Evolutionary conservation across 345 rosid genomes (phyloP).

Genomic region (Syzygium oleosum): DNA sequence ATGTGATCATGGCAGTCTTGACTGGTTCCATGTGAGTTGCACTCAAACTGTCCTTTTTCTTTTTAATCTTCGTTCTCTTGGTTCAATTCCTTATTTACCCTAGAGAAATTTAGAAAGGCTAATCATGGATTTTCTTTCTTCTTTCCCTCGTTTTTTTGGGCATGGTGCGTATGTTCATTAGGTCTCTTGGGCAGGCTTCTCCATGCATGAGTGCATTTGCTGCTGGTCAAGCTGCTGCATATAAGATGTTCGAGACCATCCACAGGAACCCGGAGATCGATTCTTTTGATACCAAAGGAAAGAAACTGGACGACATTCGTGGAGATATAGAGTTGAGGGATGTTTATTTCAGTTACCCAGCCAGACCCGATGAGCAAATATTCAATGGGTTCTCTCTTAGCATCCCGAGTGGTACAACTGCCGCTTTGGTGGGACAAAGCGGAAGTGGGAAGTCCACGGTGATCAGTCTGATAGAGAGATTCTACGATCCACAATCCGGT

Average conservation of each 20-base stretch:
- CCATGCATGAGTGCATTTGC: conserved; percentile 29
- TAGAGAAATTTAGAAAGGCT: not conserved
- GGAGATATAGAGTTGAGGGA: conserved; percentile 28
- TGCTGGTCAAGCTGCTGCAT: conserved; percentile 31
- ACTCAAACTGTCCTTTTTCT: too few relatives aligned
- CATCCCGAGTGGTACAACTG: conserved; percentile 19
- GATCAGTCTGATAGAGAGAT: conserved; percentile 30
- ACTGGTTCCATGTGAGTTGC: conserved; percentile 68
- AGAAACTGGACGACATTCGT: conserved; percentile 13
- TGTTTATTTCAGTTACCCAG: conserved; percentile 27
- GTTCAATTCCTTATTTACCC: not conserved
- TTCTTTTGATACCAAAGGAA: conserved; percentile 17
- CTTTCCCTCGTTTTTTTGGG: not conserved
- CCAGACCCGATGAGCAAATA: conserved; percentile 28
- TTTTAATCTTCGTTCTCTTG: not conserved
- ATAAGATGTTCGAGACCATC: conserved; percentile 31
- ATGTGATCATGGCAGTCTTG: conserved; percentile 64
- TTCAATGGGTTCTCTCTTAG: conserved; percentile 24
- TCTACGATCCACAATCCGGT: conserved; percentile 24
- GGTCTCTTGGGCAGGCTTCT: conserved; percentile 39
- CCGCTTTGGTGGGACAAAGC: conserved; percentile 38
- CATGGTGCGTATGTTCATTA: conserved; percentile 1
- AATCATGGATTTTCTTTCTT: not conserved
- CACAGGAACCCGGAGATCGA: conserved; percentile 24
- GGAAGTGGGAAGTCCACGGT: conserved; percentile 38